Percentiles rank a stretch among this genome's conserved stretches.
phyloP scores from a whole-genome alignment of 768 basidiomycete species.

The Leccinum fibrillosum region DNA sequence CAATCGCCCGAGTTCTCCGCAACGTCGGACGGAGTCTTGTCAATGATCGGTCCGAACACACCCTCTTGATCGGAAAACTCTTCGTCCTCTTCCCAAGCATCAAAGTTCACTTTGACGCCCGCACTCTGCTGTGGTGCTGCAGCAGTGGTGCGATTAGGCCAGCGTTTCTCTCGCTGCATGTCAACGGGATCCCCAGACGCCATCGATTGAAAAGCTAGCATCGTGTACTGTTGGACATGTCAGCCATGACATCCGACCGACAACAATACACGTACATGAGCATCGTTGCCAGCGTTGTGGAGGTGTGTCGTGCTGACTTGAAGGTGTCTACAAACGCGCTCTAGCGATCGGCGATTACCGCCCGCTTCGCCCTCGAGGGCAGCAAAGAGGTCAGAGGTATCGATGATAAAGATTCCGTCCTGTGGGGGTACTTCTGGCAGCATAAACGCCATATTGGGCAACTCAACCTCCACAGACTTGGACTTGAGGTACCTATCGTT shows the following conservation, averaged over 20 bases:
- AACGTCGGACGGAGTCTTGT: slow-evolving; percentile 5
- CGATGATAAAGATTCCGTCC: slow-evolving; percentile 60
- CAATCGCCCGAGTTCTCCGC: slow-evolving; percentile 3
- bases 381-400: slow-evolving; percentile 72
- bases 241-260: not conserved
- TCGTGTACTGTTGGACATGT: slow-evolving; percentile 55
- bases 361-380: slow-evolving; percentile 64
- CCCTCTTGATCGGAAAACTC: slow-evolving; percentile 47
- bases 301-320: slow-evolving; percentile 52
- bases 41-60: slow-evolving; percentile 24
- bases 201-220: slow-evolving; percentile 66
- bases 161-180: slow-evolving; percentile 71
- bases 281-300: slow-evolving; percentile 89
- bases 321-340: slow-evolving; percentile 60
- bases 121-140: slow-evolving; percentile 22
- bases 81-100: slow-evolving; percentile 55
- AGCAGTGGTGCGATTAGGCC: slow-evolving; percentile 59
- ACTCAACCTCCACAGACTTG: slow-evolving; percentile 45
- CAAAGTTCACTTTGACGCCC: slow-evolving; percentile 53
- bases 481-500: slow-evolving; percentile 50
- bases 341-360: slow-evolving; percentile 52
- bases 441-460: slow-evolving; percentile 49
- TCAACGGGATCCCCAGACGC: slow-evolving; percentile 71
- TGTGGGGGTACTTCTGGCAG: slow-evolving; percentile 56
- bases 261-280: slow-evolving; percentile 50